Evolutionary conservation across 192 early-diverging fungal genomes (phyloP), one percentile per base, ranked within the genome.

Genomic region (Funneliformis geosporum): DNA sequence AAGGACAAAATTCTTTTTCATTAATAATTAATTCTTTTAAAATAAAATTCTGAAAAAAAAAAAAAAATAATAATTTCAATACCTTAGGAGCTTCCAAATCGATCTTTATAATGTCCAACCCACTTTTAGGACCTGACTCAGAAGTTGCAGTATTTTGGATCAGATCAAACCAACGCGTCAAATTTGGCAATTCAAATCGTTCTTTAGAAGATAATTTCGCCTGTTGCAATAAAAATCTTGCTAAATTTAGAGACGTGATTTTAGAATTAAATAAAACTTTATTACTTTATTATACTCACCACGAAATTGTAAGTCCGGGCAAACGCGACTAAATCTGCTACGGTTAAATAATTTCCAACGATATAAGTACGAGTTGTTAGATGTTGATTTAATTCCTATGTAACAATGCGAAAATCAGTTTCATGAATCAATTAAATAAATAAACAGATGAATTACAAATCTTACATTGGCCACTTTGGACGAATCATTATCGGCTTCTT

Each of bases 151-250:
- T 84, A 75, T 95, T 86, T 84, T 95, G 94, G 73, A 95, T 86
- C 69, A 95, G 83, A 86, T 94, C 93, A 73, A 93, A 93, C 92
- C 93, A 95, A 44, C 94, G 87, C 60, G 89, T 87, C 50, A 94
- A 86, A 83, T 92, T 85, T 80, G 85, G 83, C 55, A 85, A 82
- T 66, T 81, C 88, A 79, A 90, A 86, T 69, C 89, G 89, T 76
- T 89, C 88, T 69, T 91, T 87, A 21, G 71, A 55, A 5, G 90
- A 85, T 39, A 89, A 88, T 33, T 84, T 79, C 39, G 80, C 86
- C 84, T 85, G 61, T 72, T 43, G 69, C 65, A 23, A 60, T 7
- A 33, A 12, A 42, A 33, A 28, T 25, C 33, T 33, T 33, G 33
- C 33, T 33, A 33, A 33, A 33, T 33, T 33, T 33, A 33, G 33